Evolutionary conservation across 352 stramenopile genomes (phyloP).

Genomic region (Globisporangium rhizosaccharum): DNA sequence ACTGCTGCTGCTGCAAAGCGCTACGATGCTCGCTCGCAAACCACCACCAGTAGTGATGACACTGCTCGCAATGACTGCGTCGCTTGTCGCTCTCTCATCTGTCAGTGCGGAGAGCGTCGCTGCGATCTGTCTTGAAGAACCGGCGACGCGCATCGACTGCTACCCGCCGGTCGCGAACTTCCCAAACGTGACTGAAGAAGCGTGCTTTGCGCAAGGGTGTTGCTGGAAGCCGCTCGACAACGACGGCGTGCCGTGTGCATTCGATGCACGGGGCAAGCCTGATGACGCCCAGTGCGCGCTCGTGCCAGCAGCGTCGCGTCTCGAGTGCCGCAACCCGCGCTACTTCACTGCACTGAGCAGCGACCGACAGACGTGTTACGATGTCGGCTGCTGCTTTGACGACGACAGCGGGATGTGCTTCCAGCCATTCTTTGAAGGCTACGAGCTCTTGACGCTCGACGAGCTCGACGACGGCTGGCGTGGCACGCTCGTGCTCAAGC

Average conservation of each 20-base stretch:
- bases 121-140: neutral
- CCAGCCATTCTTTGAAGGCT: slow-evolving; percentile 62
- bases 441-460: slow-evolving; percentile 58
- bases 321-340: slow-evolving; percentile 74
- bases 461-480: slow-evolving; percentile 48
- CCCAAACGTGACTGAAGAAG: slow-evolving; percentile 64
- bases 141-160: slow-evolving; percentile 50
- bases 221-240: slow-evolving; percentile 73
- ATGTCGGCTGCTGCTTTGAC: slow-evolving; percentile 75
- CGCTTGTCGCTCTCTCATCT: neutral
- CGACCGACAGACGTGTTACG: slow-evolving; percentile 25
- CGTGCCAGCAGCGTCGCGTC: slow-evolving; percentile 33
- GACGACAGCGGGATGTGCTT: slow-evolving; percentile 38
- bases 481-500: slow-evolving; percentile 44
- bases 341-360: slow-evolving; percentile 32
- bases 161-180: slow-evolving; percentile 60
- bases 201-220: slow-evolving; percentile 78
- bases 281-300: slow-evolving; percentile 18
- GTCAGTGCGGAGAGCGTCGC: too few relatives aligned
- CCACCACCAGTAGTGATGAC: neutral
- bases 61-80: neutral
- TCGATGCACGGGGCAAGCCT: slow-evolving; percentile 26
- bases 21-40: neutral
- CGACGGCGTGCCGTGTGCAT: slow-evolving; percentile 54
- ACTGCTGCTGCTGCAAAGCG: neutral